A percentile compares a stretch with the other conserved stretches of the same genome.
These are phyloP conservation scores for Komagataella pseudopastoris DNA, from an alignment of 805 yeast species.

Conservation along the genomic window DNA sequence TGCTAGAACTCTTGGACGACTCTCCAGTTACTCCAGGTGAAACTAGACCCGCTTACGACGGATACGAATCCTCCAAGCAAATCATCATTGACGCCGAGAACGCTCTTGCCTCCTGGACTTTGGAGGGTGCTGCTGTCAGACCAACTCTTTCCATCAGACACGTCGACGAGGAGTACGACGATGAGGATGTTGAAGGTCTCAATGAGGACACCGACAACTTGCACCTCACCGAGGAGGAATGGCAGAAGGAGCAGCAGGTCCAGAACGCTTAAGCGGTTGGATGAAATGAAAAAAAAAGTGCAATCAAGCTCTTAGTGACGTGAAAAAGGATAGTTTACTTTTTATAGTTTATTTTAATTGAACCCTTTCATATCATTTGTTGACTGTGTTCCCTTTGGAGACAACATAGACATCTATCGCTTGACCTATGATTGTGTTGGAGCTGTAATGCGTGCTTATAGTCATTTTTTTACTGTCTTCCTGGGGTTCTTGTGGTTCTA, in stretches of 20 bases:
- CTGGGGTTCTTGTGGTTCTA: background rate
- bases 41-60: conserved; percentile 81
- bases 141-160: conserved; percentile 63
- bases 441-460: background rate
- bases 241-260: conserved; percentile 13
- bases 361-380: background rate
- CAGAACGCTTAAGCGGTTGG: background rate
- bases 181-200: conserved; percentile 39
- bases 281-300: background rate
- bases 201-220: conserved; percentile 32
- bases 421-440: background rate
- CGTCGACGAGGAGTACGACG: conserved; percentile 30
- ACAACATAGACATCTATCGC: background rate
- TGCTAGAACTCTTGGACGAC: conserved; percentile 72
- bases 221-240: conserved; percentile 38
- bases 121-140: conserved; percentile 69
- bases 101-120: conserved; percentile 75
- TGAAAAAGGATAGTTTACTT: background rate
- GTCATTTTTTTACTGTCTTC: background rate
- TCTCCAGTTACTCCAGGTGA: conserved; percentile 86
- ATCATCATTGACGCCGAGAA: conserved; percentile 77
- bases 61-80: conserved; percentile 81
- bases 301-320: background rate
- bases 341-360: background rate
- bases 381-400: background rate